A percentile compares a stretch with the other conserved stretches of the same genome.
phyloP scores from a whole-genome alignment of 306 rosid genomes.

The Sophora flavescens region DNA sequence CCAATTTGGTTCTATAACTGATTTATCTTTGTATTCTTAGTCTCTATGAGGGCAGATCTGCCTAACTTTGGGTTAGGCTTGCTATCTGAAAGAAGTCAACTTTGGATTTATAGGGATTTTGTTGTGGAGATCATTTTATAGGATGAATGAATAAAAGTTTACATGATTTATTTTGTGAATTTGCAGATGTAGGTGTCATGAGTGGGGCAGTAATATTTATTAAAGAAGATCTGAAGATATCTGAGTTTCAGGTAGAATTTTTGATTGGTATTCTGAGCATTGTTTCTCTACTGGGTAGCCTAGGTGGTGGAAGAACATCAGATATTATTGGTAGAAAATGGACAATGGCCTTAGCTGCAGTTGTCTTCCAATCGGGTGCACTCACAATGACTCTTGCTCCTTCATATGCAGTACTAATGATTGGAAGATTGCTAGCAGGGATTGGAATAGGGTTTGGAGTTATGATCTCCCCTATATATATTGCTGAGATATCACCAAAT shows the following conservation, averaged over 20 bases:
- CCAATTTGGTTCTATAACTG: slow-evolving; percentile 24
- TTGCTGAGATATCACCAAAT: slow-evolving; percentile 91
- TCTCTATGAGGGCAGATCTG: slow-evolving; percentile 35
- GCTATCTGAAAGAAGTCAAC: neutral
- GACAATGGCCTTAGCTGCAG: slow-evolving; percentile 93
- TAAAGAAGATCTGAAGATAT: slow-evolving; percentile 83
- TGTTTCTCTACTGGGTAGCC: slow-evolving; percentile 87
- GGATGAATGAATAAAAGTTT: slow-evolving; percentile 16
- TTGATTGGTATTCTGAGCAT: slow-evolving; percentile 88
- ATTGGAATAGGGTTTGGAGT: slow-evolving; percentile 93
- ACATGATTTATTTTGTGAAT: slow-evolving; percentile 41
- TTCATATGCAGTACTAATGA: slow-evolving; percentile 68
- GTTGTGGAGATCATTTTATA: slow-evolving; percentile 26
- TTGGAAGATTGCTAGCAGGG: slow-evolving; percentile 85
- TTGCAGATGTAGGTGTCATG: slow-evolving; percentile 98
- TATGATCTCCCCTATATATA: slow-evolving; percentile 90
- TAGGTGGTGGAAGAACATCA: slow-evolving; percentile 90
- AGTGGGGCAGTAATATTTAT: slow-evolving; percentile 96
- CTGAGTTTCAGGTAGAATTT: slow-evolving; percentile 81
- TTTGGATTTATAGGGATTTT: neutral
- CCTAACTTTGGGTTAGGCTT: slow-evolving; percentile 12
- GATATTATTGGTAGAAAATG: slow-evolving; percentile 90
- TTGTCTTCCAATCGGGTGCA: slow-evolving; percentile 82
- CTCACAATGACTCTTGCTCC: slow-evolving; percentile 81
- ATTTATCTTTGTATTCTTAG: slow-evolving; percentile 20